phyloP scores from a whole-genome alignment of 306 rosid species.

The Cotoneaster glaucophyllus region DNA sequence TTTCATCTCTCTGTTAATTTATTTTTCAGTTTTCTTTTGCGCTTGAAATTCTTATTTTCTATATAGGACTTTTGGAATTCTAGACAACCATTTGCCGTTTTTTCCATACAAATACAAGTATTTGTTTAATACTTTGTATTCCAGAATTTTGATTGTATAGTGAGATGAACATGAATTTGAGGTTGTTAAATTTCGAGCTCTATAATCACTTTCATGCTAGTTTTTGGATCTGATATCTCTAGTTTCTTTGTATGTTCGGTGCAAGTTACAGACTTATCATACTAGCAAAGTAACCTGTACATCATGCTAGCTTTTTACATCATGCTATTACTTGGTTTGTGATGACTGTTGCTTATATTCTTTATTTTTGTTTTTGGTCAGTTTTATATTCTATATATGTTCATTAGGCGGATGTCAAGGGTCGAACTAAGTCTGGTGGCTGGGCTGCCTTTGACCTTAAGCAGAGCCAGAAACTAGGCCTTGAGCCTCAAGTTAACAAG shows the following conservation, averaged over 20 bases:
- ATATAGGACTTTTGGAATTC: background rate
- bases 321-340: background rate
- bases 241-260: background rate
- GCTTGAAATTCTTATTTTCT: background rate
- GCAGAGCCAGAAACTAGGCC: constrained; percentile 40
- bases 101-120: too few relatives aligned
- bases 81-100: too few relatives aligned
- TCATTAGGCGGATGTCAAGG: constrained; percentile 41
- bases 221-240: background rate
- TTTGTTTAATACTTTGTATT: too few relatives aligned
- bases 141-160: background rate
- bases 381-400: background rate
- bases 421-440: constrained; percentile 51
- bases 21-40: background rate
- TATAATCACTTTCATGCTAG: background rate
- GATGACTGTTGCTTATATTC: background rate
- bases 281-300: background rate
- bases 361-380: too few relatives aligned
- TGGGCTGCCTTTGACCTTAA: constrained; percentile 71
- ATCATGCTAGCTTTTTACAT: background rate
- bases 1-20: background rate
- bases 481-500: constrained; percentile 23
- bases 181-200: too few relatives aligned
- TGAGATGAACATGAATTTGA: background rate
- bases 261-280: background rate